Base-by-base conservation (phyloP, 176 grass and related monocot genomes). In the Triticum timopheevii region DNA sequence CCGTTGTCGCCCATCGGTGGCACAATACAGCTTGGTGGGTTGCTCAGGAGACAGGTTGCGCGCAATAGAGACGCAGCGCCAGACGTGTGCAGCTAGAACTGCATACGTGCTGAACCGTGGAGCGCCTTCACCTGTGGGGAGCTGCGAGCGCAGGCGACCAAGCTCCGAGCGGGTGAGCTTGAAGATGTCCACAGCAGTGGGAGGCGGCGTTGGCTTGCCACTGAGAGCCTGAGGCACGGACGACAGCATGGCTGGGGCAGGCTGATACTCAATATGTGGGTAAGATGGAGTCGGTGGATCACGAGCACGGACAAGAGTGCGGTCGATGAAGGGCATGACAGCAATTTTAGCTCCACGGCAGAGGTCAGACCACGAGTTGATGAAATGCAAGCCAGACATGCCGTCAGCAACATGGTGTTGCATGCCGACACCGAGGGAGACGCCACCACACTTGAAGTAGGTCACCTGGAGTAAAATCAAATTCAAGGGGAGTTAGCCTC, bases 351-450 rank as follows among this genome's bases (percentile, higher is more conserved):
- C 67, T 69, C 95, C 93, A 38, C 91, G 91, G 62, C 93, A 85
- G 47, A 95, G 30, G 64, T 93, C 95, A 25, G 95, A 93, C 95
- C 95, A 98, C 3, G 95, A 93, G 87, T 98, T 98, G 33, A 98
- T 95, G 86, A 98, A 95, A 66, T 93, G 95, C 67, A 93, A 80
- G 9, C 89, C 93, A 22, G 95, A 98, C 91, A 90, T 88, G 73
- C 95, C 95, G 16, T 98, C 95, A 0, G 93, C 93, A 0, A 82
- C 93, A 61, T 98, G 93, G 83, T 98, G 95, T 76, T 98, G 95
- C 93, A 95, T 92, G n/a, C 95, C 95, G 17, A 98, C 95, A 30
- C 95, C 95, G 72, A 98, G 83, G 40, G 91, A 93, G 25, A 90
- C 85, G 0, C 93, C 95, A 65, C 95, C 93, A 31, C 93, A 98